These are phyloP conservation scores for Dipodascopsis tothii DNA, from an alignment of 805 yeast species.

Conservation along the genomic window DNA sequence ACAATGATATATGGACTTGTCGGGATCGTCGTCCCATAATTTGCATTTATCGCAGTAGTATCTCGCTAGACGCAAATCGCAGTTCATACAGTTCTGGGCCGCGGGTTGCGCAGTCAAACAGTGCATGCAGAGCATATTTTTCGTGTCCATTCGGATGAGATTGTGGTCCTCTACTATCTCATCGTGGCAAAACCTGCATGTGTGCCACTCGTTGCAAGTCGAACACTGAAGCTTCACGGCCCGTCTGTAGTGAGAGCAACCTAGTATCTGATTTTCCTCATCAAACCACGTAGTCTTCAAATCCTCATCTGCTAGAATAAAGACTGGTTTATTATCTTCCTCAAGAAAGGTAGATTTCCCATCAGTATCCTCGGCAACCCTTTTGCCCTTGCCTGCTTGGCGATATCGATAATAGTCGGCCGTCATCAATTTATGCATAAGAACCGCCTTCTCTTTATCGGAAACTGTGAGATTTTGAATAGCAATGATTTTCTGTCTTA, in stretches of 20 bases:
- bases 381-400: too few species aligned
- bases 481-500: conserved; percentile 29
- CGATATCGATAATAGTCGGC: conserved; percentile 29
- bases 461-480: conserved; percentile 28
- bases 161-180: conserved; percentile 46
- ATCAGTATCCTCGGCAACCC: too few species aligned
- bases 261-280: conserved; percentile 38
- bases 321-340: too few species aligned
- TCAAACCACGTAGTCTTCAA: conserved; percentile 32
- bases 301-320: too few species aligned
- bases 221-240: conserved; percentile 80
- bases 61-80: conserved; percentile 59
- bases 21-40: conserved; percentile 68
- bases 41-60: conserved; percentile 75
- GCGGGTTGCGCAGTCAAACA: conserved; percentile 74
- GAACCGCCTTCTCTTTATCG: conserved; percentile 31
- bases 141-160: conserved; percentile 51
- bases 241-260: conserved; percentile 78
- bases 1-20: conserved; percentile 83
- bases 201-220: conserved; percentile 62
- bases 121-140: conserved; percentile 70
- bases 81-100: conserved; percentile 56
- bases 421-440: conserved; percentile 34
- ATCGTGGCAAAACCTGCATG: conserved; percentile 78
- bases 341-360: too few species aligned